Evolutionary conservation across 1,284 basidiomycete genomes (phyloP), one percentile per base, ranked within the genome.

Genomic region (Austroboletus novae-zelandiae): DNA sequence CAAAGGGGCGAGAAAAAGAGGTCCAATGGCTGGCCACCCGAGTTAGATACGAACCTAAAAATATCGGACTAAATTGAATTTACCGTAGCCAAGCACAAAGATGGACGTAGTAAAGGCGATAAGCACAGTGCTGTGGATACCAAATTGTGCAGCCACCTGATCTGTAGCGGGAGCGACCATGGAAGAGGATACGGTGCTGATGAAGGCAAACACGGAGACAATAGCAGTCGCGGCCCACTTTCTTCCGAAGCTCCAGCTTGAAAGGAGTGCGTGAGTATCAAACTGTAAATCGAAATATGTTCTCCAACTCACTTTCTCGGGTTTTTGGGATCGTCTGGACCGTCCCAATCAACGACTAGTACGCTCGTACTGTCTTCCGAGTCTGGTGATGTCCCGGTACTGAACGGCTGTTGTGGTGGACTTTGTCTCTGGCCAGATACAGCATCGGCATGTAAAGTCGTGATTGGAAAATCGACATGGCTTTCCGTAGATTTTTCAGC

Each of bases 21-120:
- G 81, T 0, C 80, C 82, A 40, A 81, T 54, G 14, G 57, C 66
- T 68, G 25, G n/a, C 11, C 20, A 5, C 68, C 64, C 13, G n/a
- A 5, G 30, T 64, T 8, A 53, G 47, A 18, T 0, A 34, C 5
- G 11, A 27, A 27, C 10, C n/a, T 4, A n/a, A 20, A 18, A 2
- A 23, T 17, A 1, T 11, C 9, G n/a, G 32, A 34, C 11, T 2
- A 42, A 31, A n/a, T 8, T 25, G 13, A 4, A 52, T 65, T 50
- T 42, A 82, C 84, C 82, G 57, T 80, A 86, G 15, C 79, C 84
- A 29, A 89, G 71, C 0, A 90, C 73, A 57, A 89, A 91, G 1
- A 90, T 74, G 1, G 83, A 84, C 0, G 80, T 81, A 5, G 77
- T 77, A 63, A 90, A 74, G 0, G 83, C 83, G 14, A 81, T 71